These are phyloP conservation scores for Symbiotaphrina buchneri DNA, from an alignment of 495 filamentous ascomycete species.

Conservation along the genomic window DNA sequence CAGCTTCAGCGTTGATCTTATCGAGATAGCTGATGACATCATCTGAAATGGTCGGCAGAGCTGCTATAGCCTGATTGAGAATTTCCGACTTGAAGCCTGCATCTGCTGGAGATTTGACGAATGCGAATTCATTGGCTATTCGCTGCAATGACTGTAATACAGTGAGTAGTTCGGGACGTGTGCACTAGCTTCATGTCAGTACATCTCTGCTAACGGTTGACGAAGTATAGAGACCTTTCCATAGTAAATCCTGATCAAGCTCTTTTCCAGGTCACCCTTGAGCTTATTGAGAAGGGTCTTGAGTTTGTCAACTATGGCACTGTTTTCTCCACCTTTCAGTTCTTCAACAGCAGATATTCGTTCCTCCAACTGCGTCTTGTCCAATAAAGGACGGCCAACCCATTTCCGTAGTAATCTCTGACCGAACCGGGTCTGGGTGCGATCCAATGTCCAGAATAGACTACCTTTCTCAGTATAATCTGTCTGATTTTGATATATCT, in stretches of 20 bases:
- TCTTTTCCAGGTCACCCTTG: slow-evolving; percentile 72
- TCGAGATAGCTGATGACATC: slow-evolving; percentile 54
- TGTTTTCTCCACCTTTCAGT: slow-evolving; percentile 42
- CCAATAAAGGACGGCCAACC: slow-evolving; percentile 81
- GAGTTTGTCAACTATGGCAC: slow-evolving; percentile 45
- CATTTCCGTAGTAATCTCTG: slow-evolving; percentile 77
- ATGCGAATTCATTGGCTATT: slow-evolving; percentile 50
- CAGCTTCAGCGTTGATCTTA: slow-evolving; percentile 68
- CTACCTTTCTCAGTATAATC: slow-evolving; percentile 73
- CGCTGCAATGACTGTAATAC: slow-evolving; percentile 68
- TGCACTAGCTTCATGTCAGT: slow-evolving; percentile 32
- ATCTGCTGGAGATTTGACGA: slow-evolving; percentile 38
- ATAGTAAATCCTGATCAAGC: slow-evolving; percentile 89
- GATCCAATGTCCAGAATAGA: slow-evolving; percentile 87
- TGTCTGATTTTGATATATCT: slow-evolving; percentile 90
- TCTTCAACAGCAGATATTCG: slow-evolving; percentile 82
- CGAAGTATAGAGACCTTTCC: slow-evolving; percentile 29
- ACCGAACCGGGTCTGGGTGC: slow-evolving; percentile 78
- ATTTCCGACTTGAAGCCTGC: slow-evolving; percentile 52
- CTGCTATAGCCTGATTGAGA: slow-evolving; percentile 48
- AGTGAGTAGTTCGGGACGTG: slow-evolving; percentile 68
- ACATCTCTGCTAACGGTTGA: not conserved
- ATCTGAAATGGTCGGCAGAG: slow-evolving; percentile 52
- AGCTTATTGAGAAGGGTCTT: slow-evolving; percentile 43
- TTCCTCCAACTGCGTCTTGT: slow-evolving; percentile 54